These are phyloP conservation scores for Sarcomyxa edulis DNA, from an alignment of 768 basidiomycete genomes.

Conservation along the genomic window DNA sequence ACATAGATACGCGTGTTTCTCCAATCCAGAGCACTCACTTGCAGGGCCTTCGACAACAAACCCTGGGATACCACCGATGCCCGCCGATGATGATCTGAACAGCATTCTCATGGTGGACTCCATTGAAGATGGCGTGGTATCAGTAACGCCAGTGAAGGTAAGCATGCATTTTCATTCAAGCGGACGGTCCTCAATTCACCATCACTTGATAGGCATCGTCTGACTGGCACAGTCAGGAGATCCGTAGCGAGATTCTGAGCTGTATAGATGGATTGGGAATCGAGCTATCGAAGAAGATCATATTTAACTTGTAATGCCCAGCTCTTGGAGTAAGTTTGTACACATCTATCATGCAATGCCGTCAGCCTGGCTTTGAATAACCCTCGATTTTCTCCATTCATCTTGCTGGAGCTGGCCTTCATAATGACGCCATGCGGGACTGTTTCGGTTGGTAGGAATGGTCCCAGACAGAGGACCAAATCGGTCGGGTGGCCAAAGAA, in stretches of 20 bases:
- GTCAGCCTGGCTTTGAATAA: too few species aligned
- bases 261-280: conserved; percentile 41
- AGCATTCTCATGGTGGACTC: conserved; percentile 12
- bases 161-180: too few species aligned
- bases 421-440: too few species aligned
- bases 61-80: conserved; percentile 4
- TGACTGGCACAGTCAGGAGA: conserved; percentile 23
- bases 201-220: conserved; percentile 12
- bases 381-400: too few species aligned
- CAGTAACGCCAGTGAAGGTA: conserved; percentile 11
- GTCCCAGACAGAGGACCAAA: conserved; percentile 34
- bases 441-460: too few species aligned
- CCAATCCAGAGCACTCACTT: conserved; percentile 52
- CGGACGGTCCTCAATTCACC: too few species aligned
- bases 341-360: too few species aligned
- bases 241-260: conserved; percentile 28
- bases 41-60: conserved; percentile 19
- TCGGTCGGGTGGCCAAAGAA: conserved; percentile 49
- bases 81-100: conserved; percentile 4
- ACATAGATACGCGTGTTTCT: conserved; percentile 67
- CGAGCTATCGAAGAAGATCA: conserved; percentile 34
- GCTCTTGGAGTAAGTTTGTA: background rate
- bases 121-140: conserved; percentile 9
- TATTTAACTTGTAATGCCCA: conserved; percentile 23
- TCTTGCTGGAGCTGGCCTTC: too few species aligned